Evolutionary conservation across 257 asterid species (phyloP), one percentile per base, ranked within the genome.

Genomic region (Solanum chilense): DNA sequence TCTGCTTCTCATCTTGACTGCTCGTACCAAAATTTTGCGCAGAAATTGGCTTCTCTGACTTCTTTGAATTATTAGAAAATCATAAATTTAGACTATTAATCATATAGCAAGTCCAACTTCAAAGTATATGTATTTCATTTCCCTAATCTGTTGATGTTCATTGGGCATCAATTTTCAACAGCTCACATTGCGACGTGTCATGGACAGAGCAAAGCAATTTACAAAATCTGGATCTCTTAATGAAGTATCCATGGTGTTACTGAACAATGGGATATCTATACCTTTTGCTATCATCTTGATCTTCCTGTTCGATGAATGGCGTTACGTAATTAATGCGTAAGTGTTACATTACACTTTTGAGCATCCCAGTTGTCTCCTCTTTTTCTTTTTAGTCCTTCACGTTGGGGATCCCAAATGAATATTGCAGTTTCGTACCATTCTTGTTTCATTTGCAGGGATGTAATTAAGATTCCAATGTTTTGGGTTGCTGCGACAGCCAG

Each of bases 401-500:
- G 9, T 80, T 13, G 45, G 42, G 20, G 35, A 1, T 44, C 44
- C 62, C 9, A 20, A n/a, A 41, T 66, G 39, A 56, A 27, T 11
- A n/a, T 66, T 76, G 47, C 80, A 44, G 56, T 58, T 1, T 21
- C 83, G 16, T 58, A 47, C 44, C 70, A 49, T 66, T 70, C 33
- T 84, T n/a, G 60, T 87, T 78, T 83, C 15, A 77, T 49, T 70
- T 10, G 12, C 86, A 92, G 94, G 87, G 92, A 90, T 5, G 94
- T 90, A 77, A 71, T 84, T 60, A 90, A 89, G 52, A 75, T 80
- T 52, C 93, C 94, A 18, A 92, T 88, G 89, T 92, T 92, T 86
- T 92, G 94, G 94, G 87, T 88, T 68, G 90, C 91, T 49, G 92
- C 94, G 29, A 90, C 94, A 64, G 94, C 92, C 4, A 92, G 94